Evolutionary conservation across 441 rosid genomes (phyloP).

Genomic region (Erodium moschatum): DNA sequence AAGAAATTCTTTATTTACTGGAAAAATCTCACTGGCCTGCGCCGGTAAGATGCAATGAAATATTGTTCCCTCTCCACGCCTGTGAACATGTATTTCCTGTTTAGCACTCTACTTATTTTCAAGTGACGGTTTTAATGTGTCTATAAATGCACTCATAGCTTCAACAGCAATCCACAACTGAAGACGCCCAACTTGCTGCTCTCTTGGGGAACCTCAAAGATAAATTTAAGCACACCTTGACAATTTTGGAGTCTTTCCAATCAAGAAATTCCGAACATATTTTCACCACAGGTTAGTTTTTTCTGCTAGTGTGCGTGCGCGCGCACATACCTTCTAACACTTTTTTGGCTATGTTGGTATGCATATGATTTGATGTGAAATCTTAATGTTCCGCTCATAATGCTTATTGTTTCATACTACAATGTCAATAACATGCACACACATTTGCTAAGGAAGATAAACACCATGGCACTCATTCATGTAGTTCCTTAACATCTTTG

Average conservation of each 20-base stretch:
- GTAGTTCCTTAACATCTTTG: neutral
- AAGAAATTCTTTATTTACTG: conserved; percentile 69
- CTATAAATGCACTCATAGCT: conserved; percentile 36
- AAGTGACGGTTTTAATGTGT: neutral
- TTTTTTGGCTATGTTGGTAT: neutral
- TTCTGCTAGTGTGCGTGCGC: too few species aligned
- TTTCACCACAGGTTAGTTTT: conserved; percentile 63
- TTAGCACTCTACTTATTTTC: too few species aligned
- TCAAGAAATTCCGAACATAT: conserved; percentile 65
- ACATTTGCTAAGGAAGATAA: neutral
- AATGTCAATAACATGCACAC: neutral
- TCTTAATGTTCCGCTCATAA: neutral
- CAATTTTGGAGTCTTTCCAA: conserved; percentile 57
- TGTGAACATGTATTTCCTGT: neutral
- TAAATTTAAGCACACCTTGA: conserved; percentile 34
- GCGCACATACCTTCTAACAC: too few species aligned
- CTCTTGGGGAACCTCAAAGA: conserved; percentile 31
- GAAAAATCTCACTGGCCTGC: conserved; percentile 61
- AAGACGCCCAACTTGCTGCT: conserved; percentile 41
- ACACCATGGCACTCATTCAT: neutral
- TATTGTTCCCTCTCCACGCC: too few species aligned
- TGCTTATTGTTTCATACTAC: neutral
- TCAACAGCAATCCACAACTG: conserved; percentile 46
- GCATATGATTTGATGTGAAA: neutral
- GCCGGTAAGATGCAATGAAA: conserved; percentile 25